Evolutionary conservation across 441 rosid genomes (phyloP).

Genomic region (Corymbia citriodora): DNA sequence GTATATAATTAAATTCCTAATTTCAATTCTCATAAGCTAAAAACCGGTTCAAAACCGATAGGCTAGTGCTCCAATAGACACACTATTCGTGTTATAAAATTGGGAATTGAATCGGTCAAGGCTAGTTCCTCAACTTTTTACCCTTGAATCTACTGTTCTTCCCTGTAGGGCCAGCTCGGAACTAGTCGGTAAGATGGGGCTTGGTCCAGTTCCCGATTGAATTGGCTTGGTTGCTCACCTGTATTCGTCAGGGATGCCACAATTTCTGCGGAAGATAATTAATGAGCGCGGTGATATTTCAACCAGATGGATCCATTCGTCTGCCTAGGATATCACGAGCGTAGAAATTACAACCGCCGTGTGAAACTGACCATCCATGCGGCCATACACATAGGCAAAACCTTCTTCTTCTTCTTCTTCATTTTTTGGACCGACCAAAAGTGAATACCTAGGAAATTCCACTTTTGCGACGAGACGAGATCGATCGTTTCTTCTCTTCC

Average conservation of each 20-base stretch:
- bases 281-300: not conserved
- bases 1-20: not conserved
- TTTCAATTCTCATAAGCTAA: not conserved
- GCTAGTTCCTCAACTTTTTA: not conserved
- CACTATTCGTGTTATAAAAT: not conserved
- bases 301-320: not conserved
- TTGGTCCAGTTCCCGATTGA: rapidly evolving
- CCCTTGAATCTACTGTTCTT: not conserved
- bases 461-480: not conserved
- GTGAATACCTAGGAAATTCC: not conserved
- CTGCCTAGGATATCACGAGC: not conserved
- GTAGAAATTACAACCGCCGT: not conserved
- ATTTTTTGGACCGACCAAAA: not conserved
- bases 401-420: not conserved
- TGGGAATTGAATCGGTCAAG: not conserved
- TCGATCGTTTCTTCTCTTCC: not conserved
- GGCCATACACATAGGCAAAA: not conserved
- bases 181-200: rapidly evolving
- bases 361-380: not conserved
- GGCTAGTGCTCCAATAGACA: not conserved
- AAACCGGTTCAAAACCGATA: not conserved
- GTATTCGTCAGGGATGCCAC: rapidly evolving
- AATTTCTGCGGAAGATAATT: not conserved
- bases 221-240: not conserved
- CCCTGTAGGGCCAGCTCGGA: rapidly evolving